phyloP scores from a whole-genome alignment of 257 asterid species.

The Nemophila menziesii region DNA sequence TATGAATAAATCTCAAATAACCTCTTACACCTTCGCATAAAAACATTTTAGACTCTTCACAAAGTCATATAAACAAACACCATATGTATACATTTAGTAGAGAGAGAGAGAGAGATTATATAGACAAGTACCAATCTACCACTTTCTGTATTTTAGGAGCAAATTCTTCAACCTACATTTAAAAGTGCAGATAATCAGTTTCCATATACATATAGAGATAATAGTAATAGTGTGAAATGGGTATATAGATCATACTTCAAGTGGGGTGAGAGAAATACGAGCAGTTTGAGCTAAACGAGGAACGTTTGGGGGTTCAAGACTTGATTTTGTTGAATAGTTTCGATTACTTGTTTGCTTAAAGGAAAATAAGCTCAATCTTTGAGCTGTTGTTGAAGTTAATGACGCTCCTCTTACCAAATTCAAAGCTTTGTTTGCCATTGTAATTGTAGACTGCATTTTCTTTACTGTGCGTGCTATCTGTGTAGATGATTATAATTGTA shows the following conservation, averaged over 20 bases:
- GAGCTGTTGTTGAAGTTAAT: neutral
- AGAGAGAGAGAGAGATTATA: neutral
- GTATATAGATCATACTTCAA: constrained; percentile 25
- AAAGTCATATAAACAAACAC: too few relatives aligned
- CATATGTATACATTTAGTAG: too few relatives aligned
- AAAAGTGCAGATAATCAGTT: neutral
- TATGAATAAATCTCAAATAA: neutral
- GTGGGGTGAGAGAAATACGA: constrained; percentile 52
- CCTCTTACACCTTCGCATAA: too few relatives aligned
- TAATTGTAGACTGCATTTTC: too few relatives aligned
- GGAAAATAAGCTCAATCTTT: neutral
- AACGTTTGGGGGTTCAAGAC: constrained; percentile 64
- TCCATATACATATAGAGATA: neutral
- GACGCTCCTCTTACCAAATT: constrained; percentile 4
- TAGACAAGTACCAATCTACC: constrained; percentile 29
- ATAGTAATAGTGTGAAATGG: constrained; percentile 1
- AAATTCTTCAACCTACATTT: constrained; percentile 51
- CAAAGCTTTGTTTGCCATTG: constrained; percentile 17
- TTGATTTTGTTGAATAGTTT: constrained; percentile 23
- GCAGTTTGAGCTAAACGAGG: constrained; percentile 67
- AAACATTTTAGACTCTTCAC: too few relatives aligned
- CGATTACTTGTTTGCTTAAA: constrained; percentile 9
- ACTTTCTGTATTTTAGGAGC: constrained; percentile 64
- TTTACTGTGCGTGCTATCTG: too few relatives aligned
- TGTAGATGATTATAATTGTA: too few relatives aligned